Conservation (phyloP, 2,329 filamentous ascomycete genomes). For the Aspergillus chevalieri region DNA sequence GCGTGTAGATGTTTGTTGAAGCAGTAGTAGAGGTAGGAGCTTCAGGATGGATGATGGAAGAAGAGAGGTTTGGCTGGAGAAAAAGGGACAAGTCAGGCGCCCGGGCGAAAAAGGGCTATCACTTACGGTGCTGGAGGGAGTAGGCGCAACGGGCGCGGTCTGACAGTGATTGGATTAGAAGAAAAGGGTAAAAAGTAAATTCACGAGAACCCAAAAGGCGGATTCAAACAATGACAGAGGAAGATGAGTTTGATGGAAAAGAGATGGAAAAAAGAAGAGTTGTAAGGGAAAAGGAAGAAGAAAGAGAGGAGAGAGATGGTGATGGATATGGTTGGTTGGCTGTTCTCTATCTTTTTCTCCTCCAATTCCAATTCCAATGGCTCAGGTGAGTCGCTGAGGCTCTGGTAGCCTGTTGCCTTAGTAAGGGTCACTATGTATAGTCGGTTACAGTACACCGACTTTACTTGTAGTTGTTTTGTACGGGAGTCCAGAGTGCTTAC, state of each 20-base stretch:
- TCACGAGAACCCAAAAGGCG: neutral
- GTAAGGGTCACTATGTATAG: no score
- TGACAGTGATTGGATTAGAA: slow-evolving; percentile 14
- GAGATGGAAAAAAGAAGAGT: slow-evolving; percentile 16
- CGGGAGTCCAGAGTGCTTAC: no score
- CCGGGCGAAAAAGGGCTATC: slow-evolving; percentile 26
- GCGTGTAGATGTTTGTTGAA: no score
- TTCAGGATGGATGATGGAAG: slow-evolving; percentile 11
- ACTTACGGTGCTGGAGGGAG: slow-evolving; percentile 23
- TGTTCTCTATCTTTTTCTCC: neutral
- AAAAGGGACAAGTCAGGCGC: slow-evolving; percentile 29
- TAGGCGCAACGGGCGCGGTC: slow-evolving; percentile 24
- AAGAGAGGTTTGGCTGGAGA: slow-evolving; percentile 7
- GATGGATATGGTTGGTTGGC: neutral
- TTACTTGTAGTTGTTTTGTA: no score
- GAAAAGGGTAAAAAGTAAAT: slow-evolving; percentile 2
- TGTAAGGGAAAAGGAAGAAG: slow-evolving; percentile 14
- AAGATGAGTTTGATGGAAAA: slow-evolving; percentile 12
- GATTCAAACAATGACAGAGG: slow-evolving; percentile 2
- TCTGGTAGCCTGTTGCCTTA: neutral
- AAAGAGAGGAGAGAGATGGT: slow-evolving; percentile 5
- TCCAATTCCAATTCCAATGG: no score
- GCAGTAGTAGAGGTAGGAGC: slow-evolving; percentile 5
- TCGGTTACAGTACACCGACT: no score
- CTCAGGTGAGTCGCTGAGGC: neutral